Evolutionary conservation across 208 protist species (phyloP).

Genomic region (Leishmania tropica): DNA sequence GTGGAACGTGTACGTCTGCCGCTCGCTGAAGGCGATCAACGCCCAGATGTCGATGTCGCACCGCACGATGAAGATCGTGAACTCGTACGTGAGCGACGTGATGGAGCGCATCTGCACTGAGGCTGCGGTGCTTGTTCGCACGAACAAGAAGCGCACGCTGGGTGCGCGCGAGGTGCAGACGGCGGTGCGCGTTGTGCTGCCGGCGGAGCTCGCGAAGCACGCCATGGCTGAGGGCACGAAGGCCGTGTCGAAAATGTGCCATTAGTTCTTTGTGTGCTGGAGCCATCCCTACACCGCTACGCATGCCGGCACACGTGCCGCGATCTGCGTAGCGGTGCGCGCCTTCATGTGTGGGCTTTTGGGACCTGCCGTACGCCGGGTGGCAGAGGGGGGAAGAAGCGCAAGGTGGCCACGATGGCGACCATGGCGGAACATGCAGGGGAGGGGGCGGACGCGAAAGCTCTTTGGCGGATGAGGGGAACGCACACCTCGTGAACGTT

Average conservation of each 20-base stretch:
- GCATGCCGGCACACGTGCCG: no score
- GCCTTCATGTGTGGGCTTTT: no score
- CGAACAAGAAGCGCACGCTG: constrained; percentile 96
- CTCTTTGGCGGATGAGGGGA: no score
- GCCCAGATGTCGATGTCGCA: constrained; percentile 95
- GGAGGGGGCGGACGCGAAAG: no score
- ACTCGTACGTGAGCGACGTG: constrained; percentile 98
- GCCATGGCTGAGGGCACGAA: constrained; percentile 99
- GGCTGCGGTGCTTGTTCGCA: constrained; percentile 91
- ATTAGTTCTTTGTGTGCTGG: no score
- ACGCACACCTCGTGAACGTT: no score
- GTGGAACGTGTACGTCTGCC: constrained; percentile 91
- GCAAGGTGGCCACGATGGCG: no score
- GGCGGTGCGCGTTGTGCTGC: constrained; percentile 96
- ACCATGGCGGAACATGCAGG: no score
- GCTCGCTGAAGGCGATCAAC: constrained; percentile 97
- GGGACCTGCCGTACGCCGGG: no score
- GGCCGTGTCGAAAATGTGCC: constrained; percentile 87
- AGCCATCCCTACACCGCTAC: no score
- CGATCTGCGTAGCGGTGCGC: no score
- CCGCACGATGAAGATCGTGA: constrained; percentile 97
- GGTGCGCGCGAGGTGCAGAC: constrained; percentile 96
- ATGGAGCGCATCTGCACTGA: constrained; percentile 97
- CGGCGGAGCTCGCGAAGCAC: constrained; percentile 98
- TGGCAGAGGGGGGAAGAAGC: no score